Evolutionary conservation across 2,329 filamentous ascomycete species (phyloP), one percentile per base, ranked within the genome.

Genomic region (Pestalotiopsis sp.): DNA sequence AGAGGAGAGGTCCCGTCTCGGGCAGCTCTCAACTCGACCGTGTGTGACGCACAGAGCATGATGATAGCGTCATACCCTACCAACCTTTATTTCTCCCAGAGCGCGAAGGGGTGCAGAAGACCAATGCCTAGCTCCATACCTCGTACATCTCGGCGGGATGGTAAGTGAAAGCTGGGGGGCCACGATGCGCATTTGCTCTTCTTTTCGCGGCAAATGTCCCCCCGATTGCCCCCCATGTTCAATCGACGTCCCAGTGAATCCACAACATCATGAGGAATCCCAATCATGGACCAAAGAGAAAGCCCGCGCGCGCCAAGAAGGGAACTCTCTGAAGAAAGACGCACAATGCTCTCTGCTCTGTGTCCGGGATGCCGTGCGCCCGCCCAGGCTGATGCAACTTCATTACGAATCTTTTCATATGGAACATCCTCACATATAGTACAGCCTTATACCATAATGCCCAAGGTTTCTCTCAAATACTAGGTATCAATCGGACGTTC

Each of bases 381-480:
- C 23, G 59, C n/a, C 27, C 23, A 39, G 36, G 45, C 45, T 52
- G 31, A 62, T 62, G 59, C 59, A 62, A 62, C 36, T 23, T 20
- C 38, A 62, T 62, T 52, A 52, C 45, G 45, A 62, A 36, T 36
- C 38, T 17, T 36, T 62, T 62, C 59, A 62, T 62, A 62, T 62
- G 59, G 59, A 20, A 38, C 38, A 20, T n/a, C 36, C 59, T 62
- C 59, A 41, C 59, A 62, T 62, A 62, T 38, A 36, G 31, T 36
- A 62, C 59, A 62, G 59, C 59, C 59, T 62, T 41, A 59, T 59
- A 36, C 36, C 9, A 62, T 36, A 20, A 61, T 39, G 27, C 27
- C 31, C 17, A 36, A n/a, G 17, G 31, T n/a, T 38, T n/a, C 25
- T 12, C 20, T 3, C 27, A 5, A 5, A 58, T 36, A 36, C 31